Evolutionary conservation across 352 stramenopile species (phyloP).

Genomic region (Globisporangium radiosum): DNA sequence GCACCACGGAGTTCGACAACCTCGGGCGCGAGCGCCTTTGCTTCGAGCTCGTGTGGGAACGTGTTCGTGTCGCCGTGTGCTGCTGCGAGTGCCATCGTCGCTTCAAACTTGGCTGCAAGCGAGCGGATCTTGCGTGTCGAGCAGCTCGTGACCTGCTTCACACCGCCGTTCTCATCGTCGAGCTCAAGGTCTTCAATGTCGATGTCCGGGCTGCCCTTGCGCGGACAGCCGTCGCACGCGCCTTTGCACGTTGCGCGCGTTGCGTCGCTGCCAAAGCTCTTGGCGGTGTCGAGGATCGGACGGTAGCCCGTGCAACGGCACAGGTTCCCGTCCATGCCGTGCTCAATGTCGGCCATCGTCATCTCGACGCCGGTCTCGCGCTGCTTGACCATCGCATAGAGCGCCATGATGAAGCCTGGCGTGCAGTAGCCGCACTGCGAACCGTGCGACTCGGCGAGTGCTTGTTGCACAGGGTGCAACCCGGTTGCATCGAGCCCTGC

Average conservation of each 20-base stretch:
- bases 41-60: conserved; percentile 62
- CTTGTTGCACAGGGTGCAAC: conserved; percentile 82
- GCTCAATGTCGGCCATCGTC: conserved; percentile 87
- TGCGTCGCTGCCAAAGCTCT: conserved; percentile 78
- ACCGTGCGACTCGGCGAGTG: conserved; percentile 88
- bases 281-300: conserved; percentile 79
- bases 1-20: conserved; percentile 64
- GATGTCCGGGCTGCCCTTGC: conserved; percentile 29
- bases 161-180: conserved; percentile 13
- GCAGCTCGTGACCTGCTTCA: conserved; percentile 46
- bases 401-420: conserved; percentile 82
- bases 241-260: conserved; percentile 53
- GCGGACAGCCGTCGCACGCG: conserved; percentile 59
- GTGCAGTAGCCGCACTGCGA: conserved; percentile 95
- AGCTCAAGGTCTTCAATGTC: conserved; percentile 55
- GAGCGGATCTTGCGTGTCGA: conserved; percentile 64
- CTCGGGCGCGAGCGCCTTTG: conserved; percentile 41
- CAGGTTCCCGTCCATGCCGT: conserved; percentile 94
- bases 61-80: conserved; percentile 11
- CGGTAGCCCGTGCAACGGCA: conserved; percentile 92
- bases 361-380: conserved; percentile 56
- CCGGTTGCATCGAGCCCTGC: conserved; percentile 22
- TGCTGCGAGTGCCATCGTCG: conserved; percentile 17
- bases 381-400: conserved; percentile 80
- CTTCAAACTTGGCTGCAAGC: conserved; percentile 31